Base-by-base conservation (phyloP, 768 basidiomycete genomes). In the Harrya chromipes region DNA sequence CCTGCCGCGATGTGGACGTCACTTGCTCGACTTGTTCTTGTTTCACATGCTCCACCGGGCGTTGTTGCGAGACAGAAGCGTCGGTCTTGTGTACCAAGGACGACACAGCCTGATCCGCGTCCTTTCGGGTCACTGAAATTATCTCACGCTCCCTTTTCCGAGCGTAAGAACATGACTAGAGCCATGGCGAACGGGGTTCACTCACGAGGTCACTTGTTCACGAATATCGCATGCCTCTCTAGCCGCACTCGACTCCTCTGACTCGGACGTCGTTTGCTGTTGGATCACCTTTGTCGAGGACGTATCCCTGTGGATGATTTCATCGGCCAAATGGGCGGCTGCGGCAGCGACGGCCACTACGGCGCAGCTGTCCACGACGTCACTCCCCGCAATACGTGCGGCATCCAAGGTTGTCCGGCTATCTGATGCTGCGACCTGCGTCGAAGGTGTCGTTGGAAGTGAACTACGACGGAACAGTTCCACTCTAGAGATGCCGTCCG, bases 141-240 rank as follows among this genome's bases (percentile, higher is more conserved):
- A 40, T 17, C 9, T 40, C 31, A 8, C 6, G 10, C n/a, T 26
- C 40, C 40, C 58, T 59, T 4, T 33, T 16, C 16, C 33, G 24
- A 35, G 13, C 12, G 17, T 39, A 21, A 51, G 35, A 12, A 23
- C 6, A 24, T 3, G 23, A 17, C 3, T n/a, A 26, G 11, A 8
- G 2, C 10, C 4, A 29, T 10, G 11, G 29, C 29, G 12, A 12
- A 35, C 6, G 4, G 23, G 11, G 14, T 33, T 35, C 6, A 46
- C 59, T 40, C n/a, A 60, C 59, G 44, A 41, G n/a, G 4, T 29
- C 13, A 6, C 38, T 37, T 49, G 36, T 24, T 41, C 37, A 26
- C 23, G 33, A 5, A 16, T 20, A 38, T 48, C 38, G 19, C 13
- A 7, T 31, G 23, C 11, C 11, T 27, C 35, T 10, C 39, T 23